Conservation (phyloP, 192 early-diverging fungal species). For the Coemansia brasiliensis region DNA sequence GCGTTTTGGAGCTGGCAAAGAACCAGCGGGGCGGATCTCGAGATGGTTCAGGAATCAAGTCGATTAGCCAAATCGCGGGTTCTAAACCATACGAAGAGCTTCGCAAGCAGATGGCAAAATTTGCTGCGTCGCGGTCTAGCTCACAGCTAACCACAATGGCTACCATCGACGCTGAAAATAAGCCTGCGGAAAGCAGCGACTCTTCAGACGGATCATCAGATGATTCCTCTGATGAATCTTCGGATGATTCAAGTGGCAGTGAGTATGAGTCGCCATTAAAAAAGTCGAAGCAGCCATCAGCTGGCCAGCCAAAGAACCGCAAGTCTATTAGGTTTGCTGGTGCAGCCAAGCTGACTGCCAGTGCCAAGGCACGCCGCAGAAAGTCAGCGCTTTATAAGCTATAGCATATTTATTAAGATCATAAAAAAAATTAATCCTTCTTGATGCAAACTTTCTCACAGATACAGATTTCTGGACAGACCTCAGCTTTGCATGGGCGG, state of each 20-base stretch:
- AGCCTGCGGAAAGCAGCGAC: slow-evolving; percentile 1
- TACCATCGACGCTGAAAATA: not conserved
- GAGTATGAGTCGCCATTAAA: not conserved
- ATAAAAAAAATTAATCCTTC: not conserved
- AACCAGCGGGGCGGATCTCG: slow-evolving; percentile 16
- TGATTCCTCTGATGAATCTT: slow-evolving; percentile 7
- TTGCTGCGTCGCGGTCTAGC: slow-evolving; percentile 9
- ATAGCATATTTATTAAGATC: slow-evolving; percentile 6
- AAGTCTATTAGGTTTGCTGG: slow-evolving; percentile 48
- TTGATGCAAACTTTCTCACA: slow-evolving; percentile 44
- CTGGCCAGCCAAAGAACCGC: not conserved
- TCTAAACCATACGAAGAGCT: slow-evolving; percentile 43
- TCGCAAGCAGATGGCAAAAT: slow-evolving; percentile 41
- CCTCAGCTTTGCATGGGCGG: slow-evolving; percentile 33
- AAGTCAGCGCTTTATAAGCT: slow-evolving; percentile 36
- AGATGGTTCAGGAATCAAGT: slow-evolving; percentile 27
- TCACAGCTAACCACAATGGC: not conserved
- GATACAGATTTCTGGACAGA: slow-evolving; percentile 34
- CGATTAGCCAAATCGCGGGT: slow-evolving; percentile 43
- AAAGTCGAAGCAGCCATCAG: not conserved
- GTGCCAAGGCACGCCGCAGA: slow-evolving; percentile 33
- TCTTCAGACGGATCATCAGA: slow-evolving; percentile 12
- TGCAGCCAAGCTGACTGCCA: slow-evolving; percentile 18
- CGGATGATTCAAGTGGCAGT: slow-evolving; percentile 7
- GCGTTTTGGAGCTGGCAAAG: slow-evolving; percentile 28